Base-by-base conservation (phyloP, 2,329 filamentous ascomycete species). In the Raffaelea albimanens region DNA sequence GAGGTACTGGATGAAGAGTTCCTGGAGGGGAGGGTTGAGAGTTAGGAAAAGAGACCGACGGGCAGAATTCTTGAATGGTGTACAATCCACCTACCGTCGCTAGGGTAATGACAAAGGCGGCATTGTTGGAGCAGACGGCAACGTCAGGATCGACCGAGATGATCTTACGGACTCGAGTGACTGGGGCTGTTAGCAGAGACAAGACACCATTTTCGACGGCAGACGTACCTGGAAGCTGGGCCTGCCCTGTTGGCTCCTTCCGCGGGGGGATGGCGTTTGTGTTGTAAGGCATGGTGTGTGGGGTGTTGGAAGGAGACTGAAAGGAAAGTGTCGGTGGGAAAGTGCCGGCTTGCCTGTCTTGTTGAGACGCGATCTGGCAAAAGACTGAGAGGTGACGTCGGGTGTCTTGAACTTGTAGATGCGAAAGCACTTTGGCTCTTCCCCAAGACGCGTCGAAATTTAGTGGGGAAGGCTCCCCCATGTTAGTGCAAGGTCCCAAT, bases 91-190 rank as follows among this genome's bases (percentile, higher is more conserved):
- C 55, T 66, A 87, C 85, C 3, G 93, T 90, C 20, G 93, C 93
- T 51, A 95, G 76, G 1, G 91, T 90, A 58, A 97, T 94, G 49
- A 91, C 82, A 63, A 97, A 97, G 19, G 90, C 86, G 46, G 91
- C 91, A 60, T 95, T 95, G 65, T 90, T 95, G 42, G 90, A 95
- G 65, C 88, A 95, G 61, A 86, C 79, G 53, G 72, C 74, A 52
- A 95, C 85, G 53, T 96, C 91, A 40, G 87, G 81, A 65, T 98
- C 93, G 49, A 88, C 78, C 43, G 81, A 78, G 51, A 98, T 87
- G 62, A 98, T 95, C 69, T 95, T 95, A 69, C 96, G 96, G 50
- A 98, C 87, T 58, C 93, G 81, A 18, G 93, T 87, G 48, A 97
- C 93, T 97, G 53, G 40, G 33, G 19, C 7, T 29, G 38, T 29